These are phyloP conservation scores for Geranomyces variabilis DNA, from an alignment of 192 early-diverging fungal genomes.

Conservation along the genomic window DNA sequence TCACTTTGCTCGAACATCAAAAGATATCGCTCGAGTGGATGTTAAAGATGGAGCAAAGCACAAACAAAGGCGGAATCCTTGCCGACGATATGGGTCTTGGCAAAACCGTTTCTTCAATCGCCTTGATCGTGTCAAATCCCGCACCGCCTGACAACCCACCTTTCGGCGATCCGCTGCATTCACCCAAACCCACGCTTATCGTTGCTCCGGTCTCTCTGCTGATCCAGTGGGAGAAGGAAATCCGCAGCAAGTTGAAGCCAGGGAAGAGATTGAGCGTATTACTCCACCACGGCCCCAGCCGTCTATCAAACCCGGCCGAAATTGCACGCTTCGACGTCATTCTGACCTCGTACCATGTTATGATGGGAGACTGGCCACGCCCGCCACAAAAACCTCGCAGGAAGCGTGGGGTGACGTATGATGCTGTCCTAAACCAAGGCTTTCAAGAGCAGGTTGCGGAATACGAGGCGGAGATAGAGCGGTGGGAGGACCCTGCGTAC, in stretches of 20 bases:
- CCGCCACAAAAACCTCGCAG: background rate
- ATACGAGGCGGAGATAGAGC: background rate
- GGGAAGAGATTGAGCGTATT: slow-evolving; percentile 54
- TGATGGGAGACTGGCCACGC: background rate
- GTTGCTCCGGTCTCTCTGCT: slow-evolving; percentile 70
- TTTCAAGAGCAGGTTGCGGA: background rate
- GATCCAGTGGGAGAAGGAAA: slow-evolving; percentile 70
- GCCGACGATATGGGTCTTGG: slow-evolving; percentile 29
- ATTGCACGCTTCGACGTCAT: slow-evolving; percentile 52
- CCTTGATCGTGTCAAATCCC: slow-evolving; percentile 58
- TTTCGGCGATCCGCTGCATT: too few relatives aligned
- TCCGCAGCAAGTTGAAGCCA: slow-evolving; percentile 54
- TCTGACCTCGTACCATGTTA: slow-evolving; percentile 37
- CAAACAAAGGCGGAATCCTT: slow-evolving; percentile 42
- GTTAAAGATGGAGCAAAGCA: slow-evolving; percentile 43
- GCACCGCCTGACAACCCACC: slow-evolving; percentile 39
- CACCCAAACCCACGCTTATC: slow-evolving; percentile 68
- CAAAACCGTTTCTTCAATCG: slow-evolving; percentile 73
- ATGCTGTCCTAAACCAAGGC: background rate
- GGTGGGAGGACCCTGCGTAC: background rate
- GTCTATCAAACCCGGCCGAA: slow-evolving; percentile 19
- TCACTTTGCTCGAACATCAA: slow-evolving; percentile 32
- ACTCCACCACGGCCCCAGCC: slow-evolving; percentile 64
- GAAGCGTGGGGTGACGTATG: background rate
- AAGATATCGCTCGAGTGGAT: slow-evolving; percentile 44